phyloP scores from a whole-genome alignment of 2,329 filamentous ascomycete genomes.

The Daldinia sp. region DNA sequence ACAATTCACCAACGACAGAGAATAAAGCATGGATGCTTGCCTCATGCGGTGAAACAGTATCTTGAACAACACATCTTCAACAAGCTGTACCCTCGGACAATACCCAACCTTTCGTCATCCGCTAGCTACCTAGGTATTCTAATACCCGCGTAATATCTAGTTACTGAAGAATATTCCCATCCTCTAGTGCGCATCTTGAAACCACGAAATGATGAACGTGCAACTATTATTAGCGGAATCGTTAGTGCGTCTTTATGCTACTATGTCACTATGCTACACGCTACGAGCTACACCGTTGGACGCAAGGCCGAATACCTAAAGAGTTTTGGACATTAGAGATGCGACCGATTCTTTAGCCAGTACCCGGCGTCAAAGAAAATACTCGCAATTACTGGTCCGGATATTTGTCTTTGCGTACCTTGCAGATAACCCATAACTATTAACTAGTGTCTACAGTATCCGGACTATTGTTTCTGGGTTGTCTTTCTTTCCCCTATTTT shows the following conservation, averaged over 20 bases:
- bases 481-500: conserved; percentile 10
- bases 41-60: conserved; percentile 40
- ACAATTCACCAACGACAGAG: conserved; percentile 34
- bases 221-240: conserved; percentile 35
- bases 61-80: conserved; percentile 42
- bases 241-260: conserved; percentile 30
- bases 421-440: conserved; percentile 26
- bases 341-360: conserved; percentile 29
- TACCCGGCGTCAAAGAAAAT: conserved; percentile 21
- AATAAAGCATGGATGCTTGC: conserved; percentile 26
- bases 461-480: conserved; percentile 6
- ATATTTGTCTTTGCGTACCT: conserved; percentile 30
- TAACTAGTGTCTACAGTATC: conserved; percentile 3
- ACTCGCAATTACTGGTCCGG: conserved; percentile 25
- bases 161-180: conserved; percentile 13
- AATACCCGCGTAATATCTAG: conserved; percentile 24
- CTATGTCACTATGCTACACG: not conserved
- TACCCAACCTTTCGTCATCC: conserved; percentile 2
- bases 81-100: conserved; percentile 20
- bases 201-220: conserved; percentile 25
- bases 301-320: conserved; percentile 13
- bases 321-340: conserved; percentile 16
- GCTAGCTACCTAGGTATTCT: not conserved
- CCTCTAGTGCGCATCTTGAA: conserved; percentile 31
- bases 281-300: conserved; percentile 1